A percentile compares a stretch with the other conserved stretches of the same genome.
These are phyloP conservation scores for Microsporum audouinii DNA, from an alignment of 2,329 filamentous ascomycete genomes.

Conservation along the genomic window DNA sequence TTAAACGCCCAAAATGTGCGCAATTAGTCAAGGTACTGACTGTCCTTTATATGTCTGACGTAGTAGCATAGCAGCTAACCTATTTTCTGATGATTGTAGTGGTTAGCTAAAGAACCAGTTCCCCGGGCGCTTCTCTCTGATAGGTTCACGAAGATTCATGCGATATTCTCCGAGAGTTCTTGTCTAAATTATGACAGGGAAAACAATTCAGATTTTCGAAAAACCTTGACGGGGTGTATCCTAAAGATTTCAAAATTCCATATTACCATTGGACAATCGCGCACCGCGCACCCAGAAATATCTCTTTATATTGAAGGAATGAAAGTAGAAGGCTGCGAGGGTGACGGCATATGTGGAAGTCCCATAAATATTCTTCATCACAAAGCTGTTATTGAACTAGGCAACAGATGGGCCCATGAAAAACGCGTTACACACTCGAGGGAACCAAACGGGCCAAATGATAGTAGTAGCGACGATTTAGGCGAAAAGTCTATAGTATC, in stretches of 20 bases:
- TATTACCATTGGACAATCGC: constrained; percentile 22
- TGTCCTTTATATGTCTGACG: neutral
- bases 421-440: neutral
- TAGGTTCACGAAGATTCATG: constrained; percentile 24
- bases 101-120: constrained; percentile 15
- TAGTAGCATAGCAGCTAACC: constrained; percentile 4
- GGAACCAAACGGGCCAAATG: neutral
- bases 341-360: constrained; percentile 18
- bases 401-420: constrained; percentile 1
- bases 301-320: constrained; percentile 18
- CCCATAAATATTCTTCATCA: constrained; percentile 14
- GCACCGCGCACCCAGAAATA: constrained; percentile 11
- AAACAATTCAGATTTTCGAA: constrained; percentile 13
- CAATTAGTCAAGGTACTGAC: constrained; percentile 24
- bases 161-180: constrained; percentile 21
- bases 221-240: constrained; percentile 19
- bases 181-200: constrained; percentile 17
- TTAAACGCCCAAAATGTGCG: constrained; percentile 13
- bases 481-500: neutral
- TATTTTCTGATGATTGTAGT: constrained; percentile 15
- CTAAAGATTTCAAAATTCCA: constrained; percentile 27
- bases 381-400: constrained; percentile 9
- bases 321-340: constrained; percentile 19
- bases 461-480: neutral
- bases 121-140: constrained; percentile 25